Evolutionary conservation across 140 eudicot genomes (phyloP).

Genomic region (Flaveria floridana): DNA sequence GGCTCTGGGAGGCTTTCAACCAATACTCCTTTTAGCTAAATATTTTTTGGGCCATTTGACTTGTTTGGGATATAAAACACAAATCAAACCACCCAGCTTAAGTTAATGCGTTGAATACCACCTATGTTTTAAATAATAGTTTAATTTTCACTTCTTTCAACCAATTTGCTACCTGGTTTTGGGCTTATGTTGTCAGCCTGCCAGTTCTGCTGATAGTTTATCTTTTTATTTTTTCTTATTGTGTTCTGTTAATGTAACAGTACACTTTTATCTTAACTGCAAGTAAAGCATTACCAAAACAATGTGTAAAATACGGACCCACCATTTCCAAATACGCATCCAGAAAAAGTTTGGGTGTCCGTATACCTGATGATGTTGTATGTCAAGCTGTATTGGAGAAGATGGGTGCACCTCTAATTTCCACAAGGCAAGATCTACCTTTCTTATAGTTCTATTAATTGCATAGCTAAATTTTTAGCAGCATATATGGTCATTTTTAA

Average conservation of each 20-base stretch:
- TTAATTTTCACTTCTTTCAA: slow-evolving; percentile 5
- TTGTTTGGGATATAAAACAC: slow-evolving; percentile 1
- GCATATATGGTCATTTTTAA: slow-evolving; percentile 11
- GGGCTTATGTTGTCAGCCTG: slow-evolving; percentile 5
- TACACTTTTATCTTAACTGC: slow-evolving; percentile 92
- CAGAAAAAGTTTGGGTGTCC: slow-evolving; percentile 76
- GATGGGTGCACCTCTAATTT: slow-evolving; percentile 71
- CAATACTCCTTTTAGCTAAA: background rate
- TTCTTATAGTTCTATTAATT: background rate
- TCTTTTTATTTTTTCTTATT: background rate
- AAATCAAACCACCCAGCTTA: background rate
- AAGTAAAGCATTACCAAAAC: slow-evolving; percentile 85
- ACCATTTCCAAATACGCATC: slow-evolving; percentile 55
- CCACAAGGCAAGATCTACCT: slow-evolving; percentile 60
- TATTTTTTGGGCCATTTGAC: slow-evolving; percentile 1
- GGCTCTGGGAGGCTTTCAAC: background rate
- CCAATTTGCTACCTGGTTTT: slow-evolving; percentile 7
- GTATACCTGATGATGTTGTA: slow-evolving; percentile 85
- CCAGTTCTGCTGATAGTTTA: slow-evolving; percentile 14
- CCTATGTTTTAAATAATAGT: background rate
- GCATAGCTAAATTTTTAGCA: background rate
- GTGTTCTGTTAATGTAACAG: slow-evolving; percentile 41
- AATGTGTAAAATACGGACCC: slow-evolving; percentile 67
- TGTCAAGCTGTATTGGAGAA: slow-evolving; percentile 78
- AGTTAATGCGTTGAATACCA: background rate